These are phyloP conservation scores for Lactarius sp. DNA, from an alignment of 768 basidiomycete species.

Conservation along the genomic window DNA sequence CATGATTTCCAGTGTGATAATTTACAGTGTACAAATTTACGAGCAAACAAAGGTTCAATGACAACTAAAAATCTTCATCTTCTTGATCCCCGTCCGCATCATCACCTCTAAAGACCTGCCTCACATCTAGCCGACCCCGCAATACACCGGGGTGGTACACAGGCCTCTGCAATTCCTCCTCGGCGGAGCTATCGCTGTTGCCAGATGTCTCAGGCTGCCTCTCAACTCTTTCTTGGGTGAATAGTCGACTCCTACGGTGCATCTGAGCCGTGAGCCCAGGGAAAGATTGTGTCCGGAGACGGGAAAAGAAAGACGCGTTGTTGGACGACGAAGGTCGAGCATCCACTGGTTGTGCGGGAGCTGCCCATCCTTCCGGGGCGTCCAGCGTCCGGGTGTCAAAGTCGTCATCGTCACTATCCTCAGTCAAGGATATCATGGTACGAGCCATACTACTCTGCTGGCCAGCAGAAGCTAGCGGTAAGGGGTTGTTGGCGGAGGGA, in stretches of 20 bases:
- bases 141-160: slow-evolving; percentile 3
- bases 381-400: slow-evolving; percentile 18
- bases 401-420: slow-evolving; percentile 26
- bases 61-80: slow-evolving; percentile 15
- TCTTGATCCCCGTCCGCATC: slow-evolving; percentile 14
- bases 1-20: no score
- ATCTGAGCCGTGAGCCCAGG: slow-evolving; percentile 17
- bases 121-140: slow-evolving; percentile 18
- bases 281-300: slow-evolving; percentile 25
- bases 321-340: not conserved
- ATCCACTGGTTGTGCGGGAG: slow-evolving; percentile 7
- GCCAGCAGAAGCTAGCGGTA: slow-evolving; percentile 1
- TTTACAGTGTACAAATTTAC: not conserved
- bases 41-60: not conserved
- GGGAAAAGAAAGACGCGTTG: slow-evolving; percentile 17
- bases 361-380: slow-evolving; percentile 10
- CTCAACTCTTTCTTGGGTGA: slow-evolving; percentile 1
- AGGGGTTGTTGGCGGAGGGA: slow-evolving; percentile 8
- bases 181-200: slow-evolving; percentile 23
- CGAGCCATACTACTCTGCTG: slow-evolving; percentile 18
- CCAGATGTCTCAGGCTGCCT: slow-evolving; percentile 11
- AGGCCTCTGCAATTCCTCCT: slow-evolving; percentile 9
- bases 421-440: slow-evolving; percentile 3
- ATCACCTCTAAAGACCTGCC: slow-evolving; percentile 16
- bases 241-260: slow-evolving; percentile 7